These are phyloP conservation scores for Paramecium biaurelia DNA, from an alignment of 73 alveolate species.

Conservation along the genomic window DNA sequence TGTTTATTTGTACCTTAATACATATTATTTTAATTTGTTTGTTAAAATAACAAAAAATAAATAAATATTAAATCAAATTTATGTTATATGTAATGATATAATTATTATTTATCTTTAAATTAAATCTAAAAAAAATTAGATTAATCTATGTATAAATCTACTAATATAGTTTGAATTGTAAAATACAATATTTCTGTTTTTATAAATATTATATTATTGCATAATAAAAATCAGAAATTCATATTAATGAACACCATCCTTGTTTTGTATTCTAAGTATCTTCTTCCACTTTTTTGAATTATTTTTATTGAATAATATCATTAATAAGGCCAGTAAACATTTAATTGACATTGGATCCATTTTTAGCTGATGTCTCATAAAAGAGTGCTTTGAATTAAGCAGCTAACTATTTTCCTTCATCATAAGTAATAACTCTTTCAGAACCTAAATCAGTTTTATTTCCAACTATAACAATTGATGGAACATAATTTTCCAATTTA, in stretches of 20 bases:
- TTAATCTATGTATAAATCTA: no score
- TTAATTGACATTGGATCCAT: conserved; percentile 61
- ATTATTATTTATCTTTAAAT: no score
- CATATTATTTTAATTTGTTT: background rate
- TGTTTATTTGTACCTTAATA: background rate
- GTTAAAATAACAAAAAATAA: no score
- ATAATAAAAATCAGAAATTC: background rate
- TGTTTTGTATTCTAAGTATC: background rate
- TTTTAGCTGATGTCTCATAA: conserved; percentile 83
- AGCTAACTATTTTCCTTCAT: conserved; percentile 73
- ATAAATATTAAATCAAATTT: no score
- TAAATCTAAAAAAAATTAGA: no score
- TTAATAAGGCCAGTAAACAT: conserved; percentile 30
- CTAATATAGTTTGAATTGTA: no score
- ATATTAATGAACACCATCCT: conserved; percentile 22
- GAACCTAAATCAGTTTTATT: conserved; percentile 77
- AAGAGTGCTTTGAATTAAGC: conserved; percentile 64
- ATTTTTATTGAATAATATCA: background rate
- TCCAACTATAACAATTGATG: conserved; percentile 73
- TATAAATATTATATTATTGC: background rate
- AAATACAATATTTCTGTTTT: background rate
- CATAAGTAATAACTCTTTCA: conserved; percentile 63
- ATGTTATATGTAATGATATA: no score
- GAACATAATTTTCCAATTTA: background rate
- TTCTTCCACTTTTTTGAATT: background rate